Evolutionary conservation across 2,329 filamentous ascomycete species (phyloP), one percentile per base, ranked within the genome.

Genomic region (Fusarium albidum): DNA sequence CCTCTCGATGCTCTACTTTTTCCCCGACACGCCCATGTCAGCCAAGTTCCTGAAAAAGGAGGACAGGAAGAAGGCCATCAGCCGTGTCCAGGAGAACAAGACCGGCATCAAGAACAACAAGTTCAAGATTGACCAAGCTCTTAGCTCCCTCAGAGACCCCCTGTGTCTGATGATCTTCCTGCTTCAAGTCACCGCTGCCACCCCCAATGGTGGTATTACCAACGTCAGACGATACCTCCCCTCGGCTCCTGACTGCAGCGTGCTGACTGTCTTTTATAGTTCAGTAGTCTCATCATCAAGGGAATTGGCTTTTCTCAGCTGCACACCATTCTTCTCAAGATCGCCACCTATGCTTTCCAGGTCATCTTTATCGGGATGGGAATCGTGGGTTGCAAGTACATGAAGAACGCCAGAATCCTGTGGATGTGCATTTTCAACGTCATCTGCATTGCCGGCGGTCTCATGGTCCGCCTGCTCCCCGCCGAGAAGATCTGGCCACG

Each of bases 91-190:
- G 3, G 53, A 44, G 15, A 57, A 57, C 45, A 38, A 41, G 11
- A 52, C 70, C 35, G 50, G 65, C 17, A 25, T 65, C 46, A 73
- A 78, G 32, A 75, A 77, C 11, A 71, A 74, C 39, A 41, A 55
- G 15, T 59, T 66, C 25, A 66, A 68, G 41, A n/a, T n/a, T n/a
- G n/a, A n/a, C n/a, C n/a, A n/a, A n/a, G n/a, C n/a, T n/a, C n/a
- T n/a, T n/a, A n/a, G n/a, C n/a, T n/a, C n/a, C n/a, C n/a, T n/a
- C n/a, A n/a, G n/a, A n/a, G n/a, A n/a, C n/a, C n/a, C n/a, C n/a
- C n/a, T n/a, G n/a, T n/a, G n/a, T n/a, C n/a, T n/a, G n/a, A n/a
- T n/a, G n/a, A n/a, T n/a, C n/a, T n/a, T n/a, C n/a, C n/a, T n/a
- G n/a, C n/a, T n/a, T n/a, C n/a, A n/a, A n/a, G n/a, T n/a, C n/a